Percentiles rank a stretch among this genome's conserved stretches.
These are phyloP conservation scores for Pyracantha coccinea DNA, from an alignment of 331 rosid genomes.

Conservation along the genomic window DNA sequence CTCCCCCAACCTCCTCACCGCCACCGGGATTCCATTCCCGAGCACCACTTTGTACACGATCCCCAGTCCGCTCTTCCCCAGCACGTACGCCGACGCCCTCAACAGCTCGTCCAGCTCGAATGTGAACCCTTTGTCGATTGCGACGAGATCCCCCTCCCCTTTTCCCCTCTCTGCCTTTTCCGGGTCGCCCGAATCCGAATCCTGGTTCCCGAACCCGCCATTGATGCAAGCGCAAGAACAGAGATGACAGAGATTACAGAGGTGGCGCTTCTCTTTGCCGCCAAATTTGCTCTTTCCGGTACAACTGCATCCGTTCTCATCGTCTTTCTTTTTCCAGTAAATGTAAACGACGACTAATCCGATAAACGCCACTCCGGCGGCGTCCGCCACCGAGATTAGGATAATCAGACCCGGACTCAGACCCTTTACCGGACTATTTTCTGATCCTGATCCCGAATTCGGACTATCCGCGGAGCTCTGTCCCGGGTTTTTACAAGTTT, in stretches of 20 bases:
- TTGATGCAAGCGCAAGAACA: conserved; percentile 42
- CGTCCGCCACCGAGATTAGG: conserved; percentile 77
- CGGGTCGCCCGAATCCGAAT: conserved; percentile 60
- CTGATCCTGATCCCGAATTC: conserved; percentile 14
- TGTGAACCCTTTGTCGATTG: conserved; percentile 81
- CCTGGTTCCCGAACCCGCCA: conserved; percentile 50
- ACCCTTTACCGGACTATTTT: conserved; percentile 24
- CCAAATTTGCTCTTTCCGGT: conserved; percentile 1
- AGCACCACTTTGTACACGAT: conserved; percentile 96
- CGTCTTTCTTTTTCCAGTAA: conserved; percentile 78
- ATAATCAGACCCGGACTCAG: conserved; percentile 65
- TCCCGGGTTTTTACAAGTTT: conserved; percentile 33
- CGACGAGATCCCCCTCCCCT: conserved; percentile 79
- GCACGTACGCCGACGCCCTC: conserved; percentile 89
- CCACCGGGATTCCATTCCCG: conserved; percentile 93
- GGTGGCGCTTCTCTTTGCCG: conserved; percentile 22
- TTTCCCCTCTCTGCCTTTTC: conserved; percentile 32
- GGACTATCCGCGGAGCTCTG: conserved; percentile 35
- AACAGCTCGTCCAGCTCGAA: conserved; percentile 92
- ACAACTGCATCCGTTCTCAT: conserved; percentile 72
- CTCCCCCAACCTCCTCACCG: conserved; percentile 92
- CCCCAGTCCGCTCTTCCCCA: conserved; percentile 96
- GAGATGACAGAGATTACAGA: conserved; percentile 25
- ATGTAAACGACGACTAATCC: conserved; percentile 65
- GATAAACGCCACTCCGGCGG: conserved; percentile 66